Evolutionary conservation across 805 yeast genomes (phyloP), one percentile per base, ranked within the genome.

Genomic region (Ogataea glucozyma): DNA sequence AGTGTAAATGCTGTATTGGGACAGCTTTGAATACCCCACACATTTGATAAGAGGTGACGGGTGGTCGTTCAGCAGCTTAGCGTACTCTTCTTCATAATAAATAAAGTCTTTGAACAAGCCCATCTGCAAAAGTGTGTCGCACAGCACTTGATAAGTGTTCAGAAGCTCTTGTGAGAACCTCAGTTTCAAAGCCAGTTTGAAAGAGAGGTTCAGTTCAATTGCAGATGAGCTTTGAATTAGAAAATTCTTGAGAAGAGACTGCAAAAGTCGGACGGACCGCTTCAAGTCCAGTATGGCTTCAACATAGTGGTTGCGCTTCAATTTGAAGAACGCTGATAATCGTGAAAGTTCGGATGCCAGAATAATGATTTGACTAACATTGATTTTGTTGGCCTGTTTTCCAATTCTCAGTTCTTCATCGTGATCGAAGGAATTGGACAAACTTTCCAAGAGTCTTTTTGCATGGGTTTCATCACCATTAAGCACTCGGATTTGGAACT

Each of bases 81-180:
- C 60, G 26, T 77, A 65, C 51, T 85, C 90, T 5, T 66, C 65
- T 3, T 72, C 49, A 59, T 73, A 83, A 54, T 70, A 79, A 2
- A 73, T 71, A 35, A 81, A 71, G 42, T 84, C 88, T 48, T 77
- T 78, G 0, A 80, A 64, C 3, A 81, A 54, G 0, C 90, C 89
- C 27, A 78, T 55, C 26, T 70, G 73, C 12, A 69, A 61, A 40
- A 71, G 67, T 0, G 67, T 53, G 3, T 66, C 58, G 17, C 79
- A 61, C 19, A 78, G 60, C 3, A 44, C 41, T 6, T 62, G 58
- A 49, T 77, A 78, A 3, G 75, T 51, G 4, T 58, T 52, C 10
- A 69, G 53, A 18, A 48, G 21, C 10, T 38, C 24, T 79, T 54
- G 11, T 57, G 48, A 58, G 2, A 76, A 58, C 19, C 58, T 59